Evolutionary conservation across 352 stramenopile genomes (phyloP).

Genomic region (Pythium oligandrum): DNA sequence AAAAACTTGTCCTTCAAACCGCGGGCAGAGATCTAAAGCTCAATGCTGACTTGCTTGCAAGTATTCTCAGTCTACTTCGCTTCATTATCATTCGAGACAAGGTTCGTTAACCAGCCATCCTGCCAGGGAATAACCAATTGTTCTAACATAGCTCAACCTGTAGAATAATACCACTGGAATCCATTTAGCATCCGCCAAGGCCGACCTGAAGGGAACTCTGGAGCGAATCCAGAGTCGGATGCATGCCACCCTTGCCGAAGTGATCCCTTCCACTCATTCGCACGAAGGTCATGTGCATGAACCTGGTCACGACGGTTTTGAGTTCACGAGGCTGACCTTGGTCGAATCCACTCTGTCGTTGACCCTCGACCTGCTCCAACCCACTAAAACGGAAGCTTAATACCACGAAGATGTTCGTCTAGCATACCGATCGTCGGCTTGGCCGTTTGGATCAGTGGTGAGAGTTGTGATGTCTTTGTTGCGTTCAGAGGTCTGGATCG

Average conservation of each 20-base stretch:
- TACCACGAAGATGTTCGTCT: constrained; percentile 8
- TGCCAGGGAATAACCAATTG: too few species aligned
- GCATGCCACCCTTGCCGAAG: constrained; percentile 11
- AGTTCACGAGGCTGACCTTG: constrained; percentile 10
- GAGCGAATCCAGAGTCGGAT: constrained; percentile 14
- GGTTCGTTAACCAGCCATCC: constrained; percentile 16
- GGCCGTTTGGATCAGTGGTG: constrained; percentile 12
- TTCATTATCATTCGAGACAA: constrained; percentile 67
- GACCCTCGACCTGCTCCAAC: constrained; percentile 5
- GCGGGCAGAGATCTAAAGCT: constrained; percentile 55
- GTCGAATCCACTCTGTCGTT: constrained; percentile 11
- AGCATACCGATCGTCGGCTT: not conserved
- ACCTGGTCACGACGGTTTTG: not conserved
- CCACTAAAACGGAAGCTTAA: constrained; percentile 16
- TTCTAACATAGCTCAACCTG: not conserved
- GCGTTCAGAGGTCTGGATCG: not conserved
- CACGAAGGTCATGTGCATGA: too few species aligned
- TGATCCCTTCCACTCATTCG: not conserved
- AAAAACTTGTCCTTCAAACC: constrained; percentile 29
- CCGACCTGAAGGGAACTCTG: constrained; percentile 4
- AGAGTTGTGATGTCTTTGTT: not conserved
- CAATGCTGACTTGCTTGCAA: constrained; percentile 59
- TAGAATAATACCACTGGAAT: constrained; percentile 10
- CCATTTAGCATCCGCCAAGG: not conserved
- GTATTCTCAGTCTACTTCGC: constrained; percentile 54